Percentiles rank a stretch among this genome's conserved stretches.
Conservation (phyloP, 768 basidiomycete species). For the Lentinula guzmanii region DNA sequence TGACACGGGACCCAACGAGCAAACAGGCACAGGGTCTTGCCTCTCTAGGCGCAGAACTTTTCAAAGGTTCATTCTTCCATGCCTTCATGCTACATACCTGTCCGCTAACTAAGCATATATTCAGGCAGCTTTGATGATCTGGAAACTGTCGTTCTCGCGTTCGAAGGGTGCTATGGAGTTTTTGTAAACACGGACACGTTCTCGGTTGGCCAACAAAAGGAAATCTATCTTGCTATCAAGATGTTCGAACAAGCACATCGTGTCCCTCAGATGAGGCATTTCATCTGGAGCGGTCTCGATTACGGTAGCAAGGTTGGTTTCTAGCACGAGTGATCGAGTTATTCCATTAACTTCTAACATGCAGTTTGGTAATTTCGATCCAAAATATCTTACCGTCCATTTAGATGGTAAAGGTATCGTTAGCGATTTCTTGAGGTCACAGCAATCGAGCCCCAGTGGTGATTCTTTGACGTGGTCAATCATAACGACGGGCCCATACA, state of each 20-base stretch:
- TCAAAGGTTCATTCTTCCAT: not conserved
- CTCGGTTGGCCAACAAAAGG: slow-evolving; percentile 5
- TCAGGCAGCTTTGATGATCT: slow-evolving; percentile 29
- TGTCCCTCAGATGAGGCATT: slow-evolving; percentile 1
- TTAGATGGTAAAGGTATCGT: slow-evolving; percentile 36
- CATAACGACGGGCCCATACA: slow-evolving; percentile 33
- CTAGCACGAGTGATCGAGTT: not conserved
- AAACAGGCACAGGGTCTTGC: slow-evolving; percentile 27
- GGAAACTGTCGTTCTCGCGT: slow-evolving; percentile 19
- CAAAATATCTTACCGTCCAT: slow-evolving; percentile 29
- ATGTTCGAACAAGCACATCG: slow-evolving; percentile 6
- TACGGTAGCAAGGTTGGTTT: slow-evolving; percentile 4
- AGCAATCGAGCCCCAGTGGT: slow-evolving; percentile 25
- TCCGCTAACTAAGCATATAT: not conserved
- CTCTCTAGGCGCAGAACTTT: slow-evolving; percentile 25
- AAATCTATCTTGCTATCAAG: slow-evolving; percentile 2
- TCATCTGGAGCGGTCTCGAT: slow-evolving; percentile 6
- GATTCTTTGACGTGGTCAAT: slow-evolving; percentile 26
- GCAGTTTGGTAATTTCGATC: slow-evolving; percentile 3
- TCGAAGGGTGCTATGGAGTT: slow-evolving; percentile 25
- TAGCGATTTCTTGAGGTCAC: slow-evolving; percentile 29
- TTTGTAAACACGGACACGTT: slow-evolving; percentile 13
- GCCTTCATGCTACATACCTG: not conserved
- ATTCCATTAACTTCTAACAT: no score
- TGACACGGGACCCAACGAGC: slow-evolving; percentile 30